Percentiles rank a stretch among this genome's conserved stretches.
These are phyloP conservation scores for Scutellaria galericulata DNA, from an alignment of 257 asterid species.

Conservation along the genomic window DNA sequence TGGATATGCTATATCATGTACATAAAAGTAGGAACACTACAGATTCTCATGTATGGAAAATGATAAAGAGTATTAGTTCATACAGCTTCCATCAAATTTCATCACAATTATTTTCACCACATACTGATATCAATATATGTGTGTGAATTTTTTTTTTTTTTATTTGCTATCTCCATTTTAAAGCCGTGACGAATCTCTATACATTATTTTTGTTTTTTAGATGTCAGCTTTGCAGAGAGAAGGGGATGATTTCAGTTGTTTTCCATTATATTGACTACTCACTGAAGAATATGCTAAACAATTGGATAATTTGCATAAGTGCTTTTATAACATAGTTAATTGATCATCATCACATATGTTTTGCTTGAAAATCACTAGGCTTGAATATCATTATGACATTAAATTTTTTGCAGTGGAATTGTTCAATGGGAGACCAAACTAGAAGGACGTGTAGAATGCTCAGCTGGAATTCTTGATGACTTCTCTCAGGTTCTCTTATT, in stretches of 20 bases:
- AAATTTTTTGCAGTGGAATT: constrained; percentile 58
- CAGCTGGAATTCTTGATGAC: constrained; percentile 82
- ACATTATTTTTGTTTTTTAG: constrained; percentile 7
- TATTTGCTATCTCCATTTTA: constrained; percentile 1
- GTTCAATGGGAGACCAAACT: constrained; percentile 77
- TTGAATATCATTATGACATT: constrained; percentile 22
- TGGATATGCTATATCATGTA: too few species aligned
- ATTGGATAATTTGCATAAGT: constrained; percentile 4
- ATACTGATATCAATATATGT: neutral
- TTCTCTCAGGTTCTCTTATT: constrained; percentile 69
- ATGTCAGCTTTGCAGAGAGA: constrained; percentile 3
- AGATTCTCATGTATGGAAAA: too few species aligned
- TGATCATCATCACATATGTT: constrained; percentile 32
- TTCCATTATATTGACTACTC: neutral
- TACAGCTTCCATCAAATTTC: neutral
- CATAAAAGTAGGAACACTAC: too few species aligned
- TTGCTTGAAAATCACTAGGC: neutral
- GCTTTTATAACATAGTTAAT: neutral
- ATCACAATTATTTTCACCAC: neutral
- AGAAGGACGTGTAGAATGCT: constrained; percentile 85
- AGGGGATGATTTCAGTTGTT: constrained; percentile 20
- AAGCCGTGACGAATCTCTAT: constrained; percentile 18
- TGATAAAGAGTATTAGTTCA: too few species aligned
- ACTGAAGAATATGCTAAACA: neutral
- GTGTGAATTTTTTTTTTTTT: neutral